These are phyloP conservation scores for Alternaria sp. DNA, from an alignment of 2,329 filamentous ascomycete species.

Conservation along the genomic window DNA sequence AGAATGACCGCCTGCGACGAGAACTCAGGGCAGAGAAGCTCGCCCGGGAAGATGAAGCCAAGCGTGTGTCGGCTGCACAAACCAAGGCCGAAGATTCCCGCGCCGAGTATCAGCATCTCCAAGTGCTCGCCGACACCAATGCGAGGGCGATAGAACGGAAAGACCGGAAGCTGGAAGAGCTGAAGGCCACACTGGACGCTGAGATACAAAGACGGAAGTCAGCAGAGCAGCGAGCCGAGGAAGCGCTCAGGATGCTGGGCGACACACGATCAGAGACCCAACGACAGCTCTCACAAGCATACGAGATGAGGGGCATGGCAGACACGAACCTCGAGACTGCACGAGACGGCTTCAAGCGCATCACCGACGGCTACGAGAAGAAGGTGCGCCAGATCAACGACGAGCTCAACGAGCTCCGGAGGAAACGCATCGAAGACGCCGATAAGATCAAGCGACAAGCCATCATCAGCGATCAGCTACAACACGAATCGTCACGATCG, in stretches of 20 bases:
- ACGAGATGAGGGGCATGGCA: constrained; percentile 59
- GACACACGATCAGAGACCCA: constrained; percentile 67
- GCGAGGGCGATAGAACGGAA: constrained; percentile 75
- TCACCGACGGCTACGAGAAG: constrained; percentile 60
- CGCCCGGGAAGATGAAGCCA: constrained; percentile 72
- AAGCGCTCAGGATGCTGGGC: constrained; percentile 71
- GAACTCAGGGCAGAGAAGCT: constrained; percentile 61
- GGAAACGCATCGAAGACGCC: constrained; percentile 39
- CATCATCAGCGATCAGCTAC: constrained; percentile 76
- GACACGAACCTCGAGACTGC: constrained; percentile 70
- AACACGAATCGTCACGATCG: constrained; percentile 70
- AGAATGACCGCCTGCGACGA: constrained; percentile 79
- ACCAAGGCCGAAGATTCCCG: constrained; percentile 75
- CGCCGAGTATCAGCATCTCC: constrained; percentile 72
- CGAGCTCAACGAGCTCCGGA: constrained; percentile 42
- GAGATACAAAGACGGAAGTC: constrained; percentile 69
- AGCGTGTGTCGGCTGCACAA: constrained; percentile 71
- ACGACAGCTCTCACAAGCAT: constrained; percentile 67
- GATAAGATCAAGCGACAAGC: constrained; percentile 61
- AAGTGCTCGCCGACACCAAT: constrained; percentile 75
- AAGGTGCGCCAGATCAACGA: constrained; percentile 64
- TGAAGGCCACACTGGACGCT: constrained; percentile 69
- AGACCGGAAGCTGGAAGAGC: constrained; percentile 75
- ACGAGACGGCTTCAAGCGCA: constrained; percentile 75
- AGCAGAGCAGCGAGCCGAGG: constrained; percentile 67